Evolutionary conservation across 1,284 basidiomycete species (phyloP), one percentile per base, ranked within the genome.

Genomic region (Earliella scabrosa): DNA sequence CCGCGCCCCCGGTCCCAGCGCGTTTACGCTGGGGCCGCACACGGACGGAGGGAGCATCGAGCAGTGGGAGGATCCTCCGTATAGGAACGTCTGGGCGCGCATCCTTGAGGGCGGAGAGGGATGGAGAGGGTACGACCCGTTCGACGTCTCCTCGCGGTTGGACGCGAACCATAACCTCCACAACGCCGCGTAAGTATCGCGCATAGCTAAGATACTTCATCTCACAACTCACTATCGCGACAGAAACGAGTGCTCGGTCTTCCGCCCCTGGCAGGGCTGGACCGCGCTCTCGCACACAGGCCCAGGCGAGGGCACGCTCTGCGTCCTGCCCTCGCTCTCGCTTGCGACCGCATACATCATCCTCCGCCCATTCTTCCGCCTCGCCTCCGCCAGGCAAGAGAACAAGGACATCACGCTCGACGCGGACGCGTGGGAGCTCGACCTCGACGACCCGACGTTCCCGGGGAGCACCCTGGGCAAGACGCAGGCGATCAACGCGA

Each of bases 191-290:
- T 83, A 66, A 56, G 79, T 70, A 29, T 11, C n/a, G n/a, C n/a
- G n/a, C n/a, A n/a, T n/a, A n/a, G n/a, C n/a, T n/a, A n/a, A n/a
- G n/a, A n/a, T n/a, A n/a, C n/a, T n/a, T n/a, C n/a, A n/a, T n/a
- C n/a, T n/a, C n/a, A n/a, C n/a, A n/a, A n/a, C n/a, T n/a, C n/a
- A n/a, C 29, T 23, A 8, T 23, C n/a, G n/a, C n/a, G n/a, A 20
- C 53, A 83, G 81, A 20, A 84, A 80, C 50, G 80, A 88, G 66
- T 92, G 90, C 64, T 82, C 86, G 1, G 82, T 92, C 26, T 88
- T 92, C 72, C 80, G 90, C n/a, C 85, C 88, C 0, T 87, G 87
- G 79, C 90, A 93, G 68, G 88, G 88, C 4, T 87, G 89, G 91
- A 85, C 84, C 0, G 81, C 83, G 7, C 73, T 93, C 53, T 87